A percentile compares a stretch with the other conserved stretches of the same genome.
Evolutionary conservation across 78 protist species (phyloP).

Genomic region (Planoprotostelium fungivorum): DNA sequence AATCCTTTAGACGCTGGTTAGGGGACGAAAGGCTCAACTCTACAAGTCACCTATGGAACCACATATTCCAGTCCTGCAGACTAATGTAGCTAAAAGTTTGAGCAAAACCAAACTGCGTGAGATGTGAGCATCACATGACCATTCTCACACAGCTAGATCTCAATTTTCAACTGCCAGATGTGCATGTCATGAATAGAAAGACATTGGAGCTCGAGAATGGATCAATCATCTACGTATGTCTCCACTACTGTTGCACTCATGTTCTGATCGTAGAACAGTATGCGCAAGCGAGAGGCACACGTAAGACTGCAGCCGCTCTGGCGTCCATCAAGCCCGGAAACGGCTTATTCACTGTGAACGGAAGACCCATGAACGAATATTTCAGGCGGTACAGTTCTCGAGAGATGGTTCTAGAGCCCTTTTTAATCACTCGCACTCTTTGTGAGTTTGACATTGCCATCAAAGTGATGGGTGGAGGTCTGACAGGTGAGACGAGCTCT

Average conservation of each 20-base stretch:
- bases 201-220: background rate
- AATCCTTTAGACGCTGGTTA: background rate
- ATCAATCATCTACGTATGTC: background rate
- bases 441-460: conserved; percentile 20
- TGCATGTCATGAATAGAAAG: background rate
- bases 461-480: conserved; percentile 39
- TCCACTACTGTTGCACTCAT: background rate
- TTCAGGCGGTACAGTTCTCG: conserved; percentile 21
- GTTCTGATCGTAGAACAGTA: no score
- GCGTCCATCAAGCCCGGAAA: conserved; percentile 15
- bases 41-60: background rate
- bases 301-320: conserved; percentile 38
- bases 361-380: conserved; percentile 30
- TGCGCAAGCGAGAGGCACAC: background rate
- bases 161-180: background rate
- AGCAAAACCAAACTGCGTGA: background rate
- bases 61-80: background rate
- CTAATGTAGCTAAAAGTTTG: background rate
- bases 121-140: background rate
- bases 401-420: conserved; percentile 30
- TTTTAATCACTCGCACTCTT: conserved; percentile 46
- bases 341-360: conserved; percentile 26
- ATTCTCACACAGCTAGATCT: background rate
- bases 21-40: background rate
- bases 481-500: conserved; percentile 14